These are phyloP conservation scores for Setaria italica DNA, from an alignment of 202 grass and related monocot species.

Conservation along the genomic window DNA sequence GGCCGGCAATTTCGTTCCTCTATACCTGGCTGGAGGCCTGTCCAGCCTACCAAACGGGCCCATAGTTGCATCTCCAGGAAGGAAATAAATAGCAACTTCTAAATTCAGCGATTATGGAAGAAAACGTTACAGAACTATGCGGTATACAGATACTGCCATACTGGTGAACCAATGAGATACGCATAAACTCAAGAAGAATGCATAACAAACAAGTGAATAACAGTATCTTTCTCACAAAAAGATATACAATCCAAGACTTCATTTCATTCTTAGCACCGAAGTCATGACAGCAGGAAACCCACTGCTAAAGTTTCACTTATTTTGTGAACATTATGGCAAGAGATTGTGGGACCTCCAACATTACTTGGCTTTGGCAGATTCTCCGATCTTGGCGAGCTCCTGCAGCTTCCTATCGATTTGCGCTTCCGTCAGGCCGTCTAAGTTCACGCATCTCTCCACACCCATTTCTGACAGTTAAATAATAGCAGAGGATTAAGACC, in stretches of 20 bases:
- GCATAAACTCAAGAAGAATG: not conserved
- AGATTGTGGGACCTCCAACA: not conserved
- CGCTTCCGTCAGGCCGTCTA: slow-evolving; percentile 75
- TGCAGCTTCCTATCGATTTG: slow-evolving; percentile 91
- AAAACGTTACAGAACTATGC: too few species aligned
- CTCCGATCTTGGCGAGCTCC: slow-evolving; percentile 69
- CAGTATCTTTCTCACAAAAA: not conserved
- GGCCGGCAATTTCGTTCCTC: too few species aligned
- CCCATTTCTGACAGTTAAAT: slow-evolving; percentile 66
- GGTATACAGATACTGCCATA: too few species aligned
- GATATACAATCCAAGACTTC: slow-evolving; percentile 19
- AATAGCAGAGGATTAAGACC: not conserved
- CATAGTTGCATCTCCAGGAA: too few species aligned
- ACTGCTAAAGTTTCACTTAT: slow-evolving; percentile 41
- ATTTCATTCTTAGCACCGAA: not conserved
- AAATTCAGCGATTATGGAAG: too few species aligned
- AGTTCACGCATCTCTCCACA: slow-evolving; percentile 82
- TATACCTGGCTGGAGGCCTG: too few species aligned
- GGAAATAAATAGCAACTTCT: too few species aligned
- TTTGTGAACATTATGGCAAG: slow-evolving; percentile 29
- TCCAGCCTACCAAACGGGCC: too few species aligned
- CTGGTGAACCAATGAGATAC: too few species aligned
- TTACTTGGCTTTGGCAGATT: slow-evolving; percentile 42
- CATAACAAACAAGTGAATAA: not conserved
- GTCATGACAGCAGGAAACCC: slow-evolving; percentile 10